Evolutionary conservation across 768 basidiomycete species (phyloP), one percentile per base, ranked within the genome.

Genomic region (Porphyrellus cyaneotinctus): DNA sequence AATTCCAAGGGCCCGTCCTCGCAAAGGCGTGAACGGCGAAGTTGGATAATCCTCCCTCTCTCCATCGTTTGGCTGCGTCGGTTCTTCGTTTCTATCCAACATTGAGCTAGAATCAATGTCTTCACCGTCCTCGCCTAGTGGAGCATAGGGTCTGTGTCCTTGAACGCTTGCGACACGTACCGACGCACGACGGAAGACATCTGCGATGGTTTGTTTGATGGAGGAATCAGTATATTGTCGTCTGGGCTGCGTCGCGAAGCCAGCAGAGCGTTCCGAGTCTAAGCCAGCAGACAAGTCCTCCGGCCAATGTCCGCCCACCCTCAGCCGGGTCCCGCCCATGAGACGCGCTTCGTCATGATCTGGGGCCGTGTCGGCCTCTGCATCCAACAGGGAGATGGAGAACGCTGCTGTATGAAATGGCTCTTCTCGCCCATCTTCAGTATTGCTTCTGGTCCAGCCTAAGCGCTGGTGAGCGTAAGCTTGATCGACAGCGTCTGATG

Each of bases 151-250:
- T 52, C 84, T 84, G 14, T 74, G 71, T 2, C 80, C 81, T 10
- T 81, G 81, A 49, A 94, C 67, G 63, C 91, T 91, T 41, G 90
- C 91, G n/a, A 94, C 89, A 15, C 91, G 83, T 53, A 86, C 64
- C 11, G 87, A 89, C 44, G 84, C 83, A 22, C 85, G 75, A 13
- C 79, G 76, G 8, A 90, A 56, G 24, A 87, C 76, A 26, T 75
- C 72, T 59, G 78, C 80, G 43, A 89, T 70, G 11, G 79, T 82
- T 58, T 75, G 81, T 53, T 80, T 80, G 23, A 88, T 64, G 1
- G 87, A 82, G 0, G 84, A 85, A 9, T 81, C 73, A 0, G 78
- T 66, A 56, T 74, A 79, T 26, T 73, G 70, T 48, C 76, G 71
- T 41, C 75, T 69, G 31, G 68, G 65, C 31, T 70, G 66, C 11